Evolutionary conservation across 2,329 filamentous ascomycete genomes (phyloP).

Genomic region (Tolypocladium cylindrosporum): DNA sequence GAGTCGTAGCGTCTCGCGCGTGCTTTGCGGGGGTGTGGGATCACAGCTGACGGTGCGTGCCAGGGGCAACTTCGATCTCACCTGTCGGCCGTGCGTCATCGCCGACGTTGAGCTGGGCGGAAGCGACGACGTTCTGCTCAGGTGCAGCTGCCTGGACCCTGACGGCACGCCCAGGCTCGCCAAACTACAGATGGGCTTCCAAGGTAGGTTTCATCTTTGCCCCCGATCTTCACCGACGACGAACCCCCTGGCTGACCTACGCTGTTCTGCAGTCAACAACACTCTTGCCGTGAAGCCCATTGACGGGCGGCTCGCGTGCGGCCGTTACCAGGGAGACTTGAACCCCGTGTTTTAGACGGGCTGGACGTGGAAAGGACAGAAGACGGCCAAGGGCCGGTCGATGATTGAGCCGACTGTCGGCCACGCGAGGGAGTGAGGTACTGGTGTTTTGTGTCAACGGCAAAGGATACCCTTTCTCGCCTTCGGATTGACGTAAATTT

Average conservation of each 20-base stretch:
- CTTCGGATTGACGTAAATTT: neutral
- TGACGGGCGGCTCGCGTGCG: constrained; percentile 11
- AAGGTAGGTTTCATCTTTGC: too few species aligned
- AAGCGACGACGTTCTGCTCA: constrained; percentile 4
- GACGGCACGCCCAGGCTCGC: constrained; percentile 5
- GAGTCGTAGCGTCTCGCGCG: neutral
- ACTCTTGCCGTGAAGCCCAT: constrained; percentile 6
- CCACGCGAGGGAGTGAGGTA: too few species aligned
- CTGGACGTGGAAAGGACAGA: too few species aligned
- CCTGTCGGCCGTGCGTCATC: constrained; percentile 12
- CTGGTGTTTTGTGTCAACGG: too few species aligned
- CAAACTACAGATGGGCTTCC: constrained; percentile 6
- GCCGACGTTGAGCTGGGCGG: neutral
- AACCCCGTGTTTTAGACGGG: constrained; percentile 1
- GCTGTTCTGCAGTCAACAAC: constrained; percentile 4
- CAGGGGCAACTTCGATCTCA: constrained; percentile 11
- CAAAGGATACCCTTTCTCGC: neutral
- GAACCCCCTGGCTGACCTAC: neutral
- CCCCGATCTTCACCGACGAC: too few species aligned
- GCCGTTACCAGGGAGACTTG: constrained; percentile 8
- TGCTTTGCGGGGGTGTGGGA: too few species aligned
- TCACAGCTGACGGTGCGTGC: neutral
- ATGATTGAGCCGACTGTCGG: too few species aligned
- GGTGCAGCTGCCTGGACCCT: constrained; percentile 10
- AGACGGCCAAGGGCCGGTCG: too few species aligned